These are phyloP conservation scores for Claviceps citrina DNA, from an alignment of 2,329 filamentous ascomycete species.

Conservation along the genomic window DNA sequence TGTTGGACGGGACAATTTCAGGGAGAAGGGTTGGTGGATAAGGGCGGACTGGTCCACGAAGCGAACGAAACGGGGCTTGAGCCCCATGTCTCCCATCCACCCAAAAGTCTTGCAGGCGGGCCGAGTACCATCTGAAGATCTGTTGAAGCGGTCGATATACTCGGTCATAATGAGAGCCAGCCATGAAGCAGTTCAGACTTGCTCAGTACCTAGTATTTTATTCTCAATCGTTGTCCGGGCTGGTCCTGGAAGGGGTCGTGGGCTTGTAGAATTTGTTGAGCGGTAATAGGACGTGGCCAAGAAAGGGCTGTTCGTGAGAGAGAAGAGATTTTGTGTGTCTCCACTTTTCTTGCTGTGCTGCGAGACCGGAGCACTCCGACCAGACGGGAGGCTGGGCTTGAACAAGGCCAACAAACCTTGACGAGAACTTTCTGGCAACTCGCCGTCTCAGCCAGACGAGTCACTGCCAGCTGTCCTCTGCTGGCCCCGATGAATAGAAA, in stretches of 20 bases:
- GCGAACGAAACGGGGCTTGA: slow-evolving; percentile 4
- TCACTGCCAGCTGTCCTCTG: too few relatives aligned
- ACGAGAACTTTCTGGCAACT: too few relatives aligned
- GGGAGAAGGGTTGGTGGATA: slow-evolving; percentile 10
- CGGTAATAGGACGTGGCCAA: neutral
- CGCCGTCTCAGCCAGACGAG: too few relatives aligned
- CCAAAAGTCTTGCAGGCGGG: neutral
- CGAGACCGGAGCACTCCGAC: neutral
- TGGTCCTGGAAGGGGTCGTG: too few relatives aligned
- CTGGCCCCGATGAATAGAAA: too few relatives aligned
- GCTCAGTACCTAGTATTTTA: too few relatives aligned
- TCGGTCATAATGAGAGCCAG: too few relatives aligned
- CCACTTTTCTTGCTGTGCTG: neutral
- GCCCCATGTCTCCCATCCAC: slow-evolving; percentile 6
- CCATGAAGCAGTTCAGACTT: too few relatives aligned
- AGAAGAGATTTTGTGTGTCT: neutral
- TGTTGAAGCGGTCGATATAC: neutral
- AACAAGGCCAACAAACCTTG: too few relatives aligned
- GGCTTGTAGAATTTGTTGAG: too few relatives aligned
- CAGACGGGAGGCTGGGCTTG: too few relatives aligned
- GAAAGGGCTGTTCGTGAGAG: neutral
- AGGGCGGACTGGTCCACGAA: slow-evolving; percentile 2
- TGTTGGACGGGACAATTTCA: slow-evolving; percentile 14
- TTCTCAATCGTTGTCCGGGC: too few relatives aligned
- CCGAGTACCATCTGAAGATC: neutral